These are phyloP conservation scores for Irpex sp. DNA, from an alignment of 1,284 basidiomycete species.

Conservation along the genomic window DNA sequence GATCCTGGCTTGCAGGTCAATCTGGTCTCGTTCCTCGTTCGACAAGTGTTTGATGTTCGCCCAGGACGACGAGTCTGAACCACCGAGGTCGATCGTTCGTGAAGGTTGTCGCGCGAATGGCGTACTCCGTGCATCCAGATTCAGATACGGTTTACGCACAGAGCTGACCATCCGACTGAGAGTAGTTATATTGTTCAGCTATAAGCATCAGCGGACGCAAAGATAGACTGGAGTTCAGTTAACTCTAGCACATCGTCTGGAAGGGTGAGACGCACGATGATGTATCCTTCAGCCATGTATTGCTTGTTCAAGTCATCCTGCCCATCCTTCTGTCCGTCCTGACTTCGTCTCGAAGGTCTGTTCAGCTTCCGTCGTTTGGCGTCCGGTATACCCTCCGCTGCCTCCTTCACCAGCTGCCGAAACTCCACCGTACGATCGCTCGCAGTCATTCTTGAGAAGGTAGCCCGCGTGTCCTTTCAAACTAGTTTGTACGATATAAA, in stretches of 20 bases:
- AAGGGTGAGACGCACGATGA: constrained; percentile 48
- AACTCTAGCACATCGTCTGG: not conserved
- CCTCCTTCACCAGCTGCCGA: constrained; percentile 42
- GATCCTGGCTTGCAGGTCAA: constrained; percentile 83
- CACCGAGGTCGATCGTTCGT: constrained; percentile 51
- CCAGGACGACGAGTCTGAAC: constrained; percentile 49
- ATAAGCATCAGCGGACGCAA: not conserved
- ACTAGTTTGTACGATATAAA: not conserved
- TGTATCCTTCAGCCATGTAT: constrained; percentile 69
- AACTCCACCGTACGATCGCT: constrained; percentile 58
- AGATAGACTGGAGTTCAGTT: not conserved
- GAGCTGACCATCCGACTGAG: constrained; percentile 63
- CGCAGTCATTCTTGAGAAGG: constrained; percentile 15
- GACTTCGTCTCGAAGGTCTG: constrained; percentile 28
- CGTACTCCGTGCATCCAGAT: constrained; percentile 53
- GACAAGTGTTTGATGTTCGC: constrained; percentile 65
- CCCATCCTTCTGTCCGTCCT: constrained; percentile 29
- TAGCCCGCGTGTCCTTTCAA: too few species aligned
- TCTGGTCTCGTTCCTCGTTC: constrained; percentile 85
- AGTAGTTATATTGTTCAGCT: constrained; percentile 71
- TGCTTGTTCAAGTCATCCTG: constrained; percentile 49
- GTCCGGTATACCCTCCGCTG: constrained; percentile 36
- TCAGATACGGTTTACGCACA: constrained; percentile 76
- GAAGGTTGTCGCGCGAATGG: constrained; percentile 44
- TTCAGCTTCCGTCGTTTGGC: constrained; percentile 47